Evolutionary conservation across 805 yeast genomes (phyloP).

Genomic region (Saturnispora diversa): DNA sequence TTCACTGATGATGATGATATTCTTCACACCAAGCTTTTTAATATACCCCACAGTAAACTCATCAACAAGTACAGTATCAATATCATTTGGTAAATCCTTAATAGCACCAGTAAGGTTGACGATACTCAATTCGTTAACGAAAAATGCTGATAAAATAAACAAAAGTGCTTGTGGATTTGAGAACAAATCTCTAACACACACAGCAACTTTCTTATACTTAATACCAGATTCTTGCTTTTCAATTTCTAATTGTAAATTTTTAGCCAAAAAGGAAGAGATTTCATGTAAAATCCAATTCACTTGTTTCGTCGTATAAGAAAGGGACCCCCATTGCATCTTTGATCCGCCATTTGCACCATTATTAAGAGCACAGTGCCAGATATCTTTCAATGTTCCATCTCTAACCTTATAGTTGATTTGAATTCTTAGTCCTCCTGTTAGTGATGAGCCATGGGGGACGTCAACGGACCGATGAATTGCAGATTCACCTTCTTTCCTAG

Average conservation of each 20-base stretch:
- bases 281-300: constrained; percentile 8
- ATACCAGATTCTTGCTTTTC: neutral
- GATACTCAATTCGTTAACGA: constrained; percentile 31
- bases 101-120: constrained; percentile 41
- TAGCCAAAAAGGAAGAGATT: constrained; percentile 10
- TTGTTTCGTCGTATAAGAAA: constrained; percentile 8
- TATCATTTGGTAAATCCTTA: constrained; percentile 29
- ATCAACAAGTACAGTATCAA: constrained; percentile 29
- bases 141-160: constrained; percentile 25
- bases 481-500: constrained; percentile 60
- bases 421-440: constrained; percentile 62
- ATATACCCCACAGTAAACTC: constrained; percentile 10
- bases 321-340: neutral
- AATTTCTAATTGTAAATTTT: neutral
- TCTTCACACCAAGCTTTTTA: constrained; percentile 18
- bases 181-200: constrained; percentile 15
- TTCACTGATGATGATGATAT: constrained; percentile 24
- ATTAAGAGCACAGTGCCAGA: constrained; percentile 49
- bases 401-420: constrained; percentile 57
- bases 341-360: constrained; percentile 16
- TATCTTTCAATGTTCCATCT: constrained; percentile 67
- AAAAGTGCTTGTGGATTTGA: constrained; percentile 17
- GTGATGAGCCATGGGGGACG: constrained; percentile 62
- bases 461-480: constrained; percentile 70
- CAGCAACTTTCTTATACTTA: constrained; percentile 3